Conservation (phyloP, 768 basidiomycete species). For the Flagelloscypha sp. region DNA sequence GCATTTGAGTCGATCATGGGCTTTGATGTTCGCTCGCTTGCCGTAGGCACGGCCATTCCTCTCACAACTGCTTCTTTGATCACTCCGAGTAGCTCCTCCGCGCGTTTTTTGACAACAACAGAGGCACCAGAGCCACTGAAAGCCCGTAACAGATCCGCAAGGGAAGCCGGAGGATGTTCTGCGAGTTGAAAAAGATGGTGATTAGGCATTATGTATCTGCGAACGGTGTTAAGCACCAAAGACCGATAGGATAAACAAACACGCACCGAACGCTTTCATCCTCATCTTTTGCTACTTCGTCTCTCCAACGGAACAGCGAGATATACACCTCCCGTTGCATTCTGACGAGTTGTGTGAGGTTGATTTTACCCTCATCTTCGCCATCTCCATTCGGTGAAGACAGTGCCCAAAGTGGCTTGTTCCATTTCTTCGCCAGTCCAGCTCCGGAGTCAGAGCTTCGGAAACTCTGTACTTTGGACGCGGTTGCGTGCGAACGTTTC, state of each 20-base stretch:
- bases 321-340: conserved; percentile 59
- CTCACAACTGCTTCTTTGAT: conserved; percentile 43
- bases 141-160: conserved; percentile 49
- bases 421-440: conserved; percentile 78
- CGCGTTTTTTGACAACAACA: conserved; percentile 49
- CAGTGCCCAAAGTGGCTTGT: conserved; percentile 44
- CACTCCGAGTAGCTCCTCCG: conserved; percentile 57
- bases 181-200: conserved; percentile 66
- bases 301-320: conserved; percentile 77
- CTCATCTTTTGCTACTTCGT: conserved; percentile 65
- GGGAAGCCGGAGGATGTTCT: conserved; percentile 62
- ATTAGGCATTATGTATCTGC: conserved; percentile 68
- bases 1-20: neutral
- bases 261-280: conserved; percentile 79
- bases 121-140: no score
- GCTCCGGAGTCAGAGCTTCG: conserved; percentile 60
- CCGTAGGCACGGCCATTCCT: conserved; percentile 14
- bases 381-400: conserved; percentile 23
- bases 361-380: conserved; percentile 25
- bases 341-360: no score
- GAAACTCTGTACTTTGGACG: conserved; percentile 57
- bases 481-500: conserved; percentile 67
- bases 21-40: neutral
- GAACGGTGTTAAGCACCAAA: conserved; percentile 5
- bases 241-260: neutral